Percentiles rank a stretch among this genome's conserved stretches.
Conservation (phyloP, 495 filamentous ascomycete species). For the Podospora tetraspora region DNA sequence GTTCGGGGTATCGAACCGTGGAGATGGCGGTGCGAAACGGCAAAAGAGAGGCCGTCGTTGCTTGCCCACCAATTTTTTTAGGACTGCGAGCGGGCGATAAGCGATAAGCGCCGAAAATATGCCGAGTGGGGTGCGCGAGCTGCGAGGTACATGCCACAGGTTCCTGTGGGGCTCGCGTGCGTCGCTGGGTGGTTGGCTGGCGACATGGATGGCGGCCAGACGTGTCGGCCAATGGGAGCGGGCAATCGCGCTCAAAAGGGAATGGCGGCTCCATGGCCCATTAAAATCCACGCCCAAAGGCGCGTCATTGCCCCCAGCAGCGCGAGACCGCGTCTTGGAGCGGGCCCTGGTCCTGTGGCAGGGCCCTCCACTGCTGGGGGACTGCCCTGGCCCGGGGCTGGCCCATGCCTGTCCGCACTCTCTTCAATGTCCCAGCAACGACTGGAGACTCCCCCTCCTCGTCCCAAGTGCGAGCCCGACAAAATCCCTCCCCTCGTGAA, state of each 20-base stretch:
- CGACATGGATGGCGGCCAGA: not conserved
- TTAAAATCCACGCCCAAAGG: constrained; percentile 12
- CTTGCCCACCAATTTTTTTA: constrained; percentile 12
- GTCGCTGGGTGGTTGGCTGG: constrained; percentile 13
- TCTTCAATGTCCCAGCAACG: not conserved
- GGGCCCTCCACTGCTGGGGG: not conserved
- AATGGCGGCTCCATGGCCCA: constrained; percentile 8
- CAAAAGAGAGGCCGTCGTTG: not conserved
- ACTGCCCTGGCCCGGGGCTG: not conserved
- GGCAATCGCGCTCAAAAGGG: constrained; percentile 15
- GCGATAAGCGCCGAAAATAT: not conserved
- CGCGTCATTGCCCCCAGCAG: constrained; percentile 19
- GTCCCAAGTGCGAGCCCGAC: not conserved
- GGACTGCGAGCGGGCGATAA: not conserved
- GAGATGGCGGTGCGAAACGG: constrained; percentile 2
- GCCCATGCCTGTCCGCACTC: constrained; percentile 1
- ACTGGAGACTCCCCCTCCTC: not conserved
- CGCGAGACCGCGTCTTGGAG: constrained; percentile 27
- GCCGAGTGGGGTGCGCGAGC: not conserved
- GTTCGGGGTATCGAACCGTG: not conserved
- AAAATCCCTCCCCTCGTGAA: not conserved
- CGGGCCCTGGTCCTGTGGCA: not conserved
- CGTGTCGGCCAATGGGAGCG: constrained; percentile 21
- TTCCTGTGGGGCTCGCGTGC: constrained; percentile 1
- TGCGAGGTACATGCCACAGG: not conserved